Conservation (phyloP, 2,329 filamentous ascomycete species). For the Alternaria panax region DNA sequence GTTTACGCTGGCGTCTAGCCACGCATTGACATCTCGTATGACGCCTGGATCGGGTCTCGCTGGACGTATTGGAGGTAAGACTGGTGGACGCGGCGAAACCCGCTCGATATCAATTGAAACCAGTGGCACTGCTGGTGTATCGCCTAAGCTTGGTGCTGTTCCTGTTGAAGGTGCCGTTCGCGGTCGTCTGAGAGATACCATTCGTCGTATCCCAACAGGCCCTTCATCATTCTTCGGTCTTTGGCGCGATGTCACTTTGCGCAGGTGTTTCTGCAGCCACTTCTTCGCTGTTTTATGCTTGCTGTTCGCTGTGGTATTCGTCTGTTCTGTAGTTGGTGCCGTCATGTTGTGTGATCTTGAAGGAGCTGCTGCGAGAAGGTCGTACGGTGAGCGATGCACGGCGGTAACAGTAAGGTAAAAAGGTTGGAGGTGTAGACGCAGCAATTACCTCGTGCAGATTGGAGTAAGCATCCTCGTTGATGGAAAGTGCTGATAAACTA, state of each 20-base stretch:
- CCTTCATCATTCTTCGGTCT: constrained; percentile 1
- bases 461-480: background rate
- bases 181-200: constrained; percentile 27
- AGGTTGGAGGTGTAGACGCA: background rate
- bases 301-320: constrained; percentile 12
- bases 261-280: constrained; percentile 38
- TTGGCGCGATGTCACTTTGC: constrained; percentile 29
- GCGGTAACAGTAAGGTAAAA: constrained; percentile 20
- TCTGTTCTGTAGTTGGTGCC: constrained; percentile 26
- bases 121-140: constrained; percentile 6
- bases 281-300: constrained; percentile 31
- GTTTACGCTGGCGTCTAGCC: constrained; percentile 41
- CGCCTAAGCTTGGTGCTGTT: background rate
- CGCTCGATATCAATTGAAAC: constrained; percentile 18
- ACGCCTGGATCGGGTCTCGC: constrained; percentile 36
- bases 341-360: constrained; percentile 27
- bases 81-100: constrained; percentile 13
- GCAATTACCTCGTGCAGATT: background rate
- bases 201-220: constrained; percentile 9
- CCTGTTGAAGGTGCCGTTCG: constrained; percentile 35
- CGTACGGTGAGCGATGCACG: constrained; percentile 23
- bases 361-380: constrained; percentile 21
- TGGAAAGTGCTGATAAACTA: background rate
- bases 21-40: constrained; percentile 41
- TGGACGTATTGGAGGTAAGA: constrained; percentile 29